A percentile compares a stretch with the other conserved stretches of the same genome.
These are phyloP conservation scores for Diddensiella santjacobensis DNA, from an alignment of 805 yeast species.

Conservation along the genomic window DNA sequence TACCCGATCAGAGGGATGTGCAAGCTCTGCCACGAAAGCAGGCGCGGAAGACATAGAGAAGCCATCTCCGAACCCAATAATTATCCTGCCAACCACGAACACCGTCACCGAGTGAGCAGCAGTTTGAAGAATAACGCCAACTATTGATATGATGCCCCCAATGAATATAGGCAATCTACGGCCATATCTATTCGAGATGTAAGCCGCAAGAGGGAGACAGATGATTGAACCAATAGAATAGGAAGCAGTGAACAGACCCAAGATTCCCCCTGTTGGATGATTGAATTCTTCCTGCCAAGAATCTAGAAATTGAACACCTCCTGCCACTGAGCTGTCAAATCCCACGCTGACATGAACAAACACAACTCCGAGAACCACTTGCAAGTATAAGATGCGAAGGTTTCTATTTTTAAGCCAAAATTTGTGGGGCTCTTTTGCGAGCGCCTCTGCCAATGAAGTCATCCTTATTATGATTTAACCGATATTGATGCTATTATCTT, in stretches of 20 bases:
- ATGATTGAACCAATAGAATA: constrained; percentile 24
- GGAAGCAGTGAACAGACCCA: constrained; percentile 9
- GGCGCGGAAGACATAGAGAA: constrained; percentile 16
- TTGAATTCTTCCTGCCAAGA: constrained; percentile 14
- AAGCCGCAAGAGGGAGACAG: constrained; percentile 12
- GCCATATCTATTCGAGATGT: constrained; percentile 9
- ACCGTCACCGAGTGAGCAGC: constrained; percentile 11
- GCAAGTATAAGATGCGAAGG: too few species aligned
- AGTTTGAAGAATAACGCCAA: constrained; percentile 14
- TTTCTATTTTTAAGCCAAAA: too few species aligned
- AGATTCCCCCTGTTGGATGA: constrained; percentile 14
- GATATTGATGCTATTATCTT: too few species aligned
- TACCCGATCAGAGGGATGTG: constrained; percentile 21
- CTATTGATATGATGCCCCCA: constrained; percentile 16
- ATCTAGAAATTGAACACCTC: not conserved
- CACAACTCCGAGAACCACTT: too few species aligned
- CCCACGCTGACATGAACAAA: too few species aligned
- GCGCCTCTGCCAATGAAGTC: too few species aligned
- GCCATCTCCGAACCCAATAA: constrained; percentile 16
- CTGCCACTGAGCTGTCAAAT: not conserved
- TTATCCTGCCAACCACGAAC: constrained; percentile 19
- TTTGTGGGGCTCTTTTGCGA: too few species aligned
- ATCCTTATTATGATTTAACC: too few species aligned
- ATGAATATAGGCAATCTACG: constrained; percentile 12
- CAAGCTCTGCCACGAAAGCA: constrained; percentile 17